These are phyloP conservation scores for Excoecaria agallocha DNA, from an alignment of 345 rosid genomes.

Conservation along the genomic window DNA sequence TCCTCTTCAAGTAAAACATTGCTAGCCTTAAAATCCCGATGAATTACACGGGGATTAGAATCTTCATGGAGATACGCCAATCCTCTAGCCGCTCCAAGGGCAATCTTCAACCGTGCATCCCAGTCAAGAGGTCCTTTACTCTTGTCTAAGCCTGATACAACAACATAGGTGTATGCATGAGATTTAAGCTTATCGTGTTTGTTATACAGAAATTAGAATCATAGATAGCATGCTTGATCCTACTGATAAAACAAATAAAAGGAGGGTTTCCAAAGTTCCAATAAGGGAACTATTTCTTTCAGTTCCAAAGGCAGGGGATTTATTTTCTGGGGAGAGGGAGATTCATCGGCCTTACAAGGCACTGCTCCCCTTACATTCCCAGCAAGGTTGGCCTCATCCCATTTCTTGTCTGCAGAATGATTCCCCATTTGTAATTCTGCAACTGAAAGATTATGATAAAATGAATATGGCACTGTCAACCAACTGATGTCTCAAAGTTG, in stretches of 20 bases:
- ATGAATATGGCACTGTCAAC: background rate
- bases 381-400: background rate
- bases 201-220: background rate
- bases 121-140: slow-evolving; percentile 80
- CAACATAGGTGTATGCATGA: slow-evolving; percentile 9
- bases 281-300: background rate
- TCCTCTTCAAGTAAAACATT: slow-evolving; percentile 83
- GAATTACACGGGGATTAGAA: slow-evolving; percentile 96
- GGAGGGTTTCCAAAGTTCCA: background rate
- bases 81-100: slow-evolving; percentile 99
- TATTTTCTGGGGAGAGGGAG: background rate
- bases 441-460: background rate
- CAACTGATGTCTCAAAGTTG: slow-evolving; percentile 4
- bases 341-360: background rate
- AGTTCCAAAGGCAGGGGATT: background rate
- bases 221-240: background rate
- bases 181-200: slow-evolving; percentile 1
- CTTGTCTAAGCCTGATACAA: slow-evolving; percentile 54
- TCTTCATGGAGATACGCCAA: slow-evolving; percentile 99
- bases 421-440: background rate
- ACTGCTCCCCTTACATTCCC: background rate
- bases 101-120: slow-evolving; percentile 94
- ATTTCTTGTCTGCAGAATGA: background rate
- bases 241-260: background rate
- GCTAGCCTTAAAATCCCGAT: slow-evolving; percentile 97